These are phyloP conservation scores for Clonostachys rosea DNA, from an alignment of 2,329 filamentous ascomycete species.

Conservation along the genomic window DNA sequence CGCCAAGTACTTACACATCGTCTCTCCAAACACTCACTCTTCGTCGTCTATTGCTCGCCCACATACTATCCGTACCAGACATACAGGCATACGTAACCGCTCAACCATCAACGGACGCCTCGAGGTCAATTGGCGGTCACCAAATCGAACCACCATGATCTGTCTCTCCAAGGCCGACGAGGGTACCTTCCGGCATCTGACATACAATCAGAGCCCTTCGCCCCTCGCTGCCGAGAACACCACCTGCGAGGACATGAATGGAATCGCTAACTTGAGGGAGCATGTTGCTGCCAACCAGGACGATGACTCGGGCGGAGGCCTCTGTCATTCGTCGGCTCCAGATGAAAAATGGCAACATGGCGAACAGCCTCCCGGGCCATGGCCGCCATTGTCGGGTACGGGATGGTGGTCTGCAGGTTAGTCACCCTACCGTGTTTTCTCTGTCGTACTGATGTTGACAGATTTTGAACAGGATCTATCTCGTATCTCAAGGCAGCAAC, in stretches of 20 bases:
- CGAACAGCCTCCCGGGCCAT: conserved; percentile 6
- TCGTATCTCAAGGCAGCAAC: conserved; percentile 20
- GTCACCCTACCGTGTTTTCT: neutral
- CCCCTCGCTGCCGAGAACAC: conserved; percentile 41
- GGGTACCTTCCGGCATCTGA: conserved; percentile 36
- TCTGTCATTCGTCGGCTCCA: conserved; percentile 7
- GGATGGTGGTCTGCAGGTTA: conserved; percentile 22
- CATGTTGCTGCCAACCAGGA: conserved; percentile 28
- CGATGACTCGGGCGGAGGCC: conserved; percentile 15
- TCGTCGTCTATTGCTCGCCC: no score
- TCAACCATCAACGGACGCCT: no score
- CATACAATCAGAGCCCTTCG: conserved; percentile 50
- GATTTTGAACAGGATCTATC: conserved; percentile 15
- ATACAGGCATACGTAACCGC: no score
- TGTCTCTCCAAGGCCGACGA: conserved; percentile 51
- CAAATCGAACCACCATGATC: conserved; percentile 33
- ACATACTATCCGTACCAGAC: no score
- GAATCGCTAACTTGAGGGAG: conserved; percentile 45
- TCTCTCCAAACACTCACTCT: no score
- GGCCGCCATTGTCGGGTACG: conserved; percentile 9
- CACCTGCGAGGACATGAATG: conserved; percentile 50
- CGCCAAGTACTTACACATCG: no score
- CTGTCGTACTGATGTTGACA: neutral
- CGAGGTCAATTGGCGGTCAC: no score
- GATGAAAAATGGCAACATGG: conserved; percentile 15